A percentile compares a stretch with the other conserved stretches of the same genome.
Conservation (phyloP, 306 rosid species). For the Sphenostylis stenocarpa region DNA sequence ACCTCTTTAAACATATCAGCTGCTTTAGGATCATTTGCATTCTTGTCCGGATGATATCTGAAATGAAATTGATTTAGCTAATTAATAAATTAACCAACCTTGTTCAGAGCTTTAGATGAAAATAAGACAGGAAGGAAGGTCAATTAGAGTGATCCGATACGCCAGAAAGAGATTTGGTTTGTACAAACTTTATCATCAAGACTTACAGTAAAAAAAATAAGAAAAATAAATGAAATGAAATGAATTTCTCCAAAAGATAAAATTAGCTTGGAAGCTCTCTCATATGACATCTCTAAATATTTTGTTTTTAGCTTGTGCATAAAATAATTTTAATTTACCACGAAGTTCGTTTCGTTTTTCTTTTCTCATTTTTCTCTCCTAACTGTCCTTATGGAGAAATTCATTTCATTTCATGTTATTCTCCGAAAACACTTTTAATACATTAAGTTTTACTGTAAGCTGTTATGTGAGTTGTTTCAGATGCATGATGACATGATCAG, state of each 20-base stretch:
- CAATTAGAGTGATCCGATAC: slow-evolving; percentile 9
- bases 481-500: slow-evolving; percentile 15
- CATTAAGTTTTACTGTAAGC: neutral
- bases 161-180: neutral
- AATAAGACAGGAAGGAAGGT: slow-evolving; percentile 23
- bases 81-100: slow-evolving; percentile 21
- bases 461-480: neutral
- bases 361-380: no score
- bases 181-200: no score
- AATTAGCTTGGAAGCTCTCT: no score
- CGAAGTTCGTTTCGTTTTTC: no score
- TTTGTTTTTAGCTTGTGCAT: no score
- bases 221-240: no score
- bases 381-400: no score
- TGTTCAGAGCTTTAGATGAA: neutral
- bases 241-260: no score
- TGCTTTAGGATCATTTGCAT: slow-evolving; percentile 96
- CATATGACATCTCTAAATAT: no score
- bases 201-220: no score
- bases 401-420: neutral
- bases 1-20: slow-evolving; percentile 96
- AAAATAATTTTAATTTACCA: no score
- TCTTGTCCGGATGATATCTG: slow-evolving; percentile 99
- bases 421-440: slow-evolving; percentile 16
- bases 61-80: slow-evolving; percentile 26